Percentiles rank a stretch among this genome's conserved stretches.
phyloP scores from a whole-genome alignment of 495 filamentous ascomycete species.

The Elasticomyces elasticus region DNA sequence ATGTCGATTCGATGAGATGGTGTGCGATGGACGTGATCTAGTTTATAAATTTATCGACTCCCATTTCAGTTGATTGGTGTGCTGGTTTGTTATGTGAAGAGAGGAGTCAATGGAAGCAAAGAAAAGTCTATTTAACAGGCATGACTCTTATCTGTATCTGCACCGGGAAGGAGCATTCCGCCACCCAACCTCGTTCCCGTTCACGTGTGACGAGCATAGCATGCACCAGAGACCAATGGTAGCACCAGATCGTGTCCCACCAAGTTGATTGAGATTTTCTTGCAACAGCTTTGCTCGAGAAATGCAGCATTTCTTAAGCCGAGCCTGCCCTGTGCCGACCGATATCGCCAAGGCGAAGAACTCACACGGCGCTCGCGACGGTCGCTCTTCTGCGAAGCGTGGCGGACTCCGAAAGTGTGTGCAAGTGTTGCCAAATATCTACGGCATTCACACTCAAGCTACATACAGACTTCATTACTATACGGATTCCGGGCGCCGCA shows the following conservation, averaged over 20 bases:
- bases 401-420: not conserved
- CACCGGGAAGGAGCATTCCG: not conserved
- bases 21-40: not conserved
- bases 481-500: not conserved
- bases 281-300: not conserved
- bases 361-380: not conserved
- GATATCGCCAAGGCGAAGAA: too few species aligned
- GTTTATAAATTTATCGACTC: constrained; percentile 12
- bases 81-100: too few species aligned
- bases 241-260: not conserved
- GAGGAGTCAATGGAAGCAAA: not conserved
- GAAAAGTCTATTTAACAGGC: not conserved
- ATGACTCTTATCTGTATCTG: not conserved
- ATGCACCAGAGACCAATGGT: not conserved
- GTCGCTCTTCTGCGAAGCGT: not conserved
- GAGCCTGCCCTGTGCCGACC: too few species aligned
- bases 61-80: not conserved
- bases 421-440: not conserved
- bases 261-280: not conserved
- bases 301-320: not conserved
- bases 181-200: not conserved
- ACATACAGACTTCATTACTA: not conserved
- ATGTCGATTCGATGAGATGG: not conserved
- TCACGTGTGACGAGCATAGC: not conserved
- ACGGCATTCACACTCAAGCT: not conserved